These are phyloP conservation scores for Penicillium paneum DNA, from an alignment of 2,329 filamentous ascomycete species.

Conservation along the genomic window DNA sequence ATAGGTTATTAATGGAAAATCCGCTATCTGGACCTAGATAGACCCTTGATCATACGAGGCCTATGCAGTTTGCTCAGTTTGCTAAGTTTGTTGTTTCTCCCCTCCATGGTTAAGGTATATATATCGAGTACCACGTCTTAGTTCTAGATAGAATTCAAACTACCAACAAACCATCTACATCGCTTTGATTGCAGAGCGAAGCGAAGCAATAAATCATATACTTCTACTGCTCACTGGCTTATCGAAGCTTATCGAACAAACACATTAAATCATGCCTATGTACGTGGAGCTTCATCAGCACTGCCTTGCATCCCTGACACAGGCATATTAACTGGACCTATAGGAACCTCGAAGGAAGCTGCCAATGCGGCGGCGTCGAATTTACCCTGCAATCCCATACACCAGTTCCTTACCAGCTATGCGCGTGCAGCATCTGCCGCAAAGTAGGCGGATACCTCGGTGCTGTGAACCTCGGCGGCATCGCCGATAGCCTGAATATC, in stretches of 20 bases:
- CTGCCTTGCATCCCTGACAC: background rate
- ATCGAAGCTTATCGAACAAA: background rate
- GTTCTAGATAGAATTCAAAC: constrained; percentile 16
- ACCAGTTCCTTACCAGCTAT: constrained; percentile 50
- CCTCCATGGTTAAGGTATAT: constrained; percentile 1
- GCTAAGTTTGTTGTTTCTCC: background rate
- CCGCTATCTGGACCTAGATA: background rate
- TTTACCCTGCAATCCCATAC: constrained; percentile 47
- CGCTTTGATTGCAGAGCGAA: no score
- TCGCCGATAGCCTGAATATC: constrained; percentile 43
- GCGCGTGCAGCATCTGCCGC: constrained; percentile 50
- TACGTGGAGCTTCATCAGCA: background rate
- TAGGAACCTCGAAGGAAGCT: constrained; percentile 50
- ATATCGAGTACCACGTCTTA: background rate
- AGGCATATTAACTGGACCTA: constrained; percentile 7
- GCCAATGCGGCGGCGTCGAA: constrained; percentile 49
- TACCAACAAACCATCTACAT: background rate
- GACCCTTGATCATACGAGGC: background rate
- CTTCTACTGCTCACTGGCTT: accelerated
- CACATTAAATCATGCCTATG: constrained; percentile 11
- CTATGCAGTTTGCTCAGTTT: background rate
- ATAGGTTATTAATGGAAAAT: background rate
- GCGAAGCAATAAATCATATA: no score
- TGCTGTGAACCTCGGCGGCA: constrained; percentile 47
- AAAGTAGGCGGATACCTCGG: constrained; percentile 47